Conservation (phyloP, 2,329 filamentous ascomycete species). For the Alternaria atra region DNA sequence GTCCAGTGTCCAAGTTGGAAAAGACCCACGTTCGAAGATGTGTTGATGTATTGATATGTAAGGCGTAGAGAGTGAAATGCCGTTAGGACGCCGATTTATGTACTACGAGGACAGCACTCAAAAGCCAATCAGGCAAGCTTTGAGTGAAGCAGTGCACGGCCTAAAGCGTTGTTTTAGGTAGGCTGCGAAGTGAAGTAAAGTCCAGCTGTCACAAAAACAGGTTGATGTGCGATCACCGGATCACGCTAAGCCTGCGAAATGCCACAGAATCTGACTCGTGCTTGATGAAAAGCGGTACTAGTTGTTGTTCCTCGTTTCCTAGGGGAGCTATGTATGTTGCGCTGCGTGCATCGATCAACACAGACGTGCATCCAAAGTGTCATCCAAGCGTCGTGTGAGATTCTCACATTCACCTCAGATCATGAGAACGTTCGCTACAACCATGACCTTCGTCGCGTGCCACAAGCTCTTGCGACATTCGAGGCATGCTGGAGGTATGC, state of each 20-base stretch:
- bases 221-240: neutral
- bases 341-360: neutral
- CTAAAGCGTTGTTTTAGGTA: neutral
- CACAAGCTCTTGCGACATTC: neutral
- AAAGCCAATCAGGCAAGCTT: neutral
- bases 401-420: slow-evolving; percentile 2
- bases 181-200: slow-evolving; percentile 6
- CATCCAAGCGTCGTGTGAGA: neutral
- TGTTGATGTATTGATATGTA: neutral
- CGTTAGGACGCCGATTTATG: neutral
- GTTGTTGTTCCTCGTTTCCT: neutral
- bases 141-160: neutral
- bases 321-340: neutral
- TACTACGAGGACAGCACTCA: neutral
- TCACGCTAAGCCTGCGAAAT: neutral
- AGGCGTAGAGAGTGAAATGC: neutral
- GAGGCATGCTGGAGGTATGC: neutral
- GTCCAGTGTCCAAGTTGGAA: neutral
- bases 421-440: neutral
- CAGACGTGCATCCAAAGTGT: neutral
- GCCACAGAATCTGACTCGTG: neutral
- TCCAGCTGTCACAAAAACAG: neutral
- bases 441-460: neutral
- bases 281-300: neutral
- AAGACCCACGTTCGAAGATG: neutral